Conservation (phyloP, 192 early-diverging fungal species). For the Coemansia sp. region DNA sequence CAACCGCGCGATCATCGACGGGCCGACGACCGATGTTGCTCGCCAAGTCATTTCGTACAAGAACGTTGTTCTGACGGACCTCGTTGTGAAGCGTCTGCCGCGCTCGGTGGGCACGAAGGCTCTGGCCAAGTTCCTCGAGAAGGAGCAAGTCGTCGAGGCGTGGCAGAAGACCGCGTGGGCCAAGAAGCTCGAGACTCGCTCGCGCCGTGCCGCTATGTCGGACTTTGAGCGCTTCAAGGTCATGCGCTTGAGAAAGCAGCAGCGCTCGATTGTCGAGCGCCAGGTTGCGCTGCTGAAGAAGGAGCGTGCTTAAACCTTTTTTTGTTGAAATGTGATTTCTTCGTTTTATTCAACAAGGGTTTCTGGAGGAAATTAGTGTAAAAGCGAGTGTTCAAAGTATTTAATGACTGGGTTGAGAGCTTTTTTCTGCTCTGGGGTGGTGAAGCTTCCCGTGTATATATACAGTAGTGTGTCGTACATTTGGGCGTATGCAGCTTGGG, state of each 20-base stretch:
- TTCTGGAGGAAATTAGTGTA: conserved; percentile 7
- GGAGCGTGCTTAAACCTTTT: conserved; percentile 44
- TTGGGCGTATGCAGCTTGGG: conserved; percentile 28
- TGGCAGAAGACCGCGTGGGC: conserved; percentile 94
- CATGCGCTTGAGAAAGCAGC: conserved; percentile 88
- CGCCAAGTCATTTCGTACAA: conserved; percentile 89
- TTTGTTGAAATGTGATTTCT: background rate
- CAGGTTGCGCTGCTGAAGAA: conserved; percentile 49
- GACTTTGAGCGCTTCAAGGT: conserved; percentile 99
- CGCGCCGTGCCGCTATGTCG: conserved; percentile 69
- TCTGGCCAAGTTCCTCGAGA: conserved; percentile 79
- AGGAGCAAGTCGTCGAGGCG: conserved; percentile 74
- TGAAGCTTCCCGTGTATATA: conserved; percentile 36
- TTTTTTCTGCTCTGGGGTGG: conserved; percentile 33
- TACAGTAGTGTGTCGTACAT: conserved; percentile 44
- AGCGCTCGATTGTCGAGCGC: conserved; percentile 50
- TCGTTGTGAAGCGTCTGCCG: conserved; percentile 83
- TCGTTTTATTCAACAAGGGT: background rate
- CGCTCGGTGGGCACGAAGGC: conserved; percentile 74
- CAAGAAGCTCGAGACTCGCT: conserved; percentile 89
- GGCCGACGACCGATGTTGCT: conserved; percentile 90
- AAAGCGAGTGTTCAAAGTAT: conserved; percentile 35
- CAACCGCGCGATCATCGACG: conserved; percentile 96
- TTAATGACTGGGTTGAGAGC: conserved; percentile 31
- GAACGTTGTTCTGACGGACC: conserved; percentile 86